A percentile compares a stretch with the other conserved stretches of the same genome.
These are phyloP conservation scores for Ogataea haglerorum DNA, from an alignment of 805 yeast species.

Conservation along the genomic window DNA sequence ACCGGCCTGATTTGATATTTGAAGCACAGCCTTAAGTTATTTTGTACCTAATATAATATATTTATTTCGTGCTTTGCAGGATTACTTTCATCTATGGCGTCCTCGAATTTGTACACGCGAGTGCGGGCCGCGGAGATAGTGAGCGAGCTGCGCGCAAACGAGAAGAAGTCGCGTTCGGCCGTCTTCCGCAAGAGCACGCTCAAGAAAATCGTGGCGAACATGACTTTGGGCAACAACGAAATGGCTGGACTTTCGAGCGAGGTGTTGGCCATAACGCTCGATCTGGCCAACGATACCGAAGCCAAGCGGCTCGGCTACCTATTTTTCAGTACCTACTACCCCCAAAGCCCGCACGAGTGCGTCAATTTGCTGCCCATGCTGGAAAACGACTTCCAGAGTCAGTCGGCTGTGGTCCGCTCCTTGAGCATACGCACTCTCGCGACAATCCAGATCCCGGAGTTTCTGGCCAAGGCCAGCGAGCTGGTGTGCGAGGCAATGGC, in stretches of 20 bases:
- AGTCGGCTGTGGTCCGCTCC: constrained; percentile 47
- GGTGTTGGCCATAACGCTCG: constrained; percentile 48
- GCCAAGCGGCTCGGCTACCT: constrained; percentile 69
- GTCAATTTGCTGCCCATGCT: constrained; percentile 54
- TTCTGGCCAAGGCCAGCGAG: constrained; percentile 42
- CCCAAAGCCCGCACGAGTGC: constrained; percentile 54
- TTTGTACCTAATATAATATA: neutral
- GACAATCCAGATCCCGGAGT: constrained; percentile 54
- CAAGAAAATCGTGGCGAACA: constrained; percentile 75
- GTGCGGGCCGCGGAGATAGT: constrained; percentile 31
- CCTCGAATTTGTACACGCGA: constrained; percentile 27
- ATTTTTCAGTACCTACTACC: constrained; percentile 59
- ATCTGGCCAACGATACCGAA: constrained; percentile 50
- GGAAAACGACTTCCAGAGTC: constrained; percentile 43
- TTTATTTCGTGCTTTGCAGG: neutral
- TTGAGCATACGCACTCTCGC: constrained; percentile 64
- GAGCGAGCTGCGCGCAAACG: constrained; percentile 31
- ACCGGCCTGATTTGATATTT: neutral
- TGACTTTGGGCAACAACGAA: constrained; percentile 79
- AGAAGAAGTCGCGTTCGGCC: constrained; percentile 38
- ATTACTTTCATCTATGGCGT: constrained; percentile 21
- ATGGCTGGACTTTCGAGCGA: constrained; percentile 66
- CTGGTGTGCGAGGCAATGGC: constrained; percentile 34
- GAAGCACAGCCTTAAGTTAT: neutral
- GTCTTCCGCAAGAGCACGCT: constrained; percentile 46